These are phyloP conservation scores for Fraxinus albicans DNA, from an alignment of 305 asterid species.

Conservation along the genomic window DNA sequence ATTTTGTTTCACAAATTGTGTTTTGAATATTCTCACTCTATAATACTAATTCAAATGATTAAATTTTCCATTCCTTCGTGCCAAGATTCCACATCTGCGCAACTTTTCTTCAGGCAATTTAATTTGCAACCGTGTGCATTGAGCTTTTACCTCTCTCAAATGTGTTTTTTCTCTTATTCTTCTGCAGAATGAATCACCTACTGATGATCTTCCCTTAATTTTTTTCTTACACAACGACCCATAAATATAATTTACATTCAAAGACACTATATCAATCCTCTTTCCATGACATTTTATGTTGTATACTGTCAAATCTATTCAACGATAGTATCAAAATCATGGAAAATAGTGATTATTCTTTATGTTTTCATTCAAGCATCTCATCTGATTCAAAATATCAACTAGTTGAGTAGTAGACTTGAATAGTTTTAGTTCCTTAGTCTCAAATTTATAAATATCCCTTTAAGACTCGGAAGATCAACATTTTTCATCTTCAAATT, in stretches of 20 bases:
- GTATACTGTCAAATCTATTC: neutral
- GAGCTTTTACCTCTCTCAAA: neutral
- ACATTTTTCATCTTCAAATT: neutral
- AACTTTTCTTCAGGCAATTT: neutral
- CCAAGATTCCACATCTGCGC: neutral
- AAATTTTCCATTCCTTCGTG: neutral
- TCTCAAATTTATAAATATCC: neutral
- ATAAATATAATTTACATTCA: neutral
- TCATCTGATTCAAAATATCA: neutral
- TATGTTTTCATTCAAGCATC: neutral
- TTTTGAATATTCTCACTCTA: neutral
- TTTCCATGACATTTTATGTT: neutral
- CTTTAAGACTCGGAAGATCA: neutral
- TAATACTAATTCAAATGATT: neutral
- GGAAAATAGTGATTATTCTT: neutral
- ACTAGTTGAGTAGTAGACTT: neutral
- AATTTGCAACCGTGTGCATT: neutral
- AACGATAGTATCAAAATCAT: neutral
- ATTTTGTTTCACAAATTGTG: neutral
- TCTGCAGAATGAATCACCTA: neutral
- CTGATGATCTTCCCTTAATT: neutral
- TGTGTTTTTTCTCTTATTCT: neutral
- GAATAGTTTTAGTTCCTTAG: neutral
- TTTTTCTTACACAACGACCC: neutral
- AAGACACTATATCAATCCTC: neutral